Base-by-base conservation (phyloP, 192 early-diverging fungal genomes). In the Coemansia sp. region DNA sequence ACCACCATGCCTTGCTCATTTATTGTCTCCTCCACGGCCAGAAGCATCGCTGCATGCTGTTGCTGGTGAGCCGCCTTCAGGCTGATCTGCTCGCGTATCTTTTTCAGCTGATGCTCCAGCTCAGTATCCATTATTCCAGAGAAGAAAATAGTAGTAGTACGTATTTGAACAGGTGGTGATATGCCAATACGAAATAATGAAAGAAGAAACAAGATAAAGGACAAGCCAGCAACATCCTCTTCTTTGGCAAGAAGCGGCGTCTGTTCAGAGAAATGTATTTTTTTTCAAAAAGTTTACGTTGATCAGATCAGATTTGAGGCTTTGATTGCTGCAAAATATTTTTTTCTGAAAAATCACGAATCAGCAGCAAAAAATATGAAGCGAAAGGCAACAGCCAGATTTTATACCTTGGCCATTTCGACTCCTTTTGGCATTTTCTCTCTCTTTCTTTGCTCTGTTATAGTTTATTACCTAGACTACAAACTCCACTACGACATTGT, bases 21-120 rank as follows among this genome's bases (percentile, higher is more conserved):
- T 61, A 98, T 85, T 25, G 91, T 91, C 73, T 92, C 86, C 52
- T 91, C 89, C 29, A 89, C 84, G 54, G 89, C 89, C 53, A 87
- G 55, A 52, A 91, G 68, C 54, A 86, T 89, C 20, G 84, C 85
- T 44, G 82, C 86, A 64, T 88, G 86, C 84, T 90, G 85, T 70
- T 90, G 87, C 84, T 96, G 94, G 79, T 93, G 93, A 31, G 86
- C 85, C 42, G 91, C 81, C 67, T 91, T 91, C 45, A 90, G 91
- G 63, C 74, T 82, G 34, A 86, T 66, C 62, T 96, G 91, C 33
- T 60, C 67, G 55, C 81, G 81, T 55, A 83, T 61, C 55, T 69
- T 73, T 17, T 56, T 62, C 50, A 83, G 74, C 64, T 81, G 72
- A 19, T 40, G 40, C 62, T 81, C 78, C 42, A 81, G 62, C 36